Conservation (phyloP, 768 basidiomycete species). For the Auricularia cornea region DNA sequence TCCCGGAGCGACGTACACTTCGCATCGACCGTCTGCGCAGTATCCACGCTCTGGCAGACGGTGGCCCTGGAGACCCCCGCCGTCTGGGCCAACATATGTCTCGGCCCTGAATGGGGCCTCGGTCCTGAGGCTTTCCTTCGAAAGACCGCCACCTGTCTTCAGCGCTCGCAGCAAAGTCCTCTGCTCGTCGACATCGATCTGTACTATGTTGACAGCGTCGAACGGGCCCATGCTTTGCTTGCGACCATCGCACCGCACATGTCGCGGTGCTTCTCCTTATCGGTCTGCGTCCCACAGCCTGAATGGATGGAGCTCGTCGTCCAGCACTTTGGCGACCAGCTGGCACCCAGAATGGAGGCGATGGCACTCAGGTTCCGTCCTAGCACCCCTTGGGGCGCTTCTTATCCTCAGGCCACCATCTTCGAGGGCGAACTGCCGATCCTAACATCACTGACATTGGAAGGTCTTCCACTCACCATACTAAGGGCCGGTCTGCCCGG, state of each 20-base stretch:
- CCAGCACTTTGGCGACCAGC: constrained; percentile 9
- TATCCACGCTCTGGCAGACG: not conserved
- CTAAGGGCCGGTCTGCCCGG: constrained; percentile 19
- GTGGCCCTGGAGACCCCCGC: not conserved
- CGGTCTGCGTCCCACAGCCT: constrained; percentile 21
- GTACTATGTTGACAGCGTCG: constrained; percentile 15
- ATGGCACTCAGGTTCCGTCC: constrained; percentile 21
- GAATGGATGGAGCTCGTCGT: constrained; percentile 19
- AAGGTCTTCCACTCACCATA: constrained; percentile 18
- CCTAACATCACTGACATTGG: not conserved
- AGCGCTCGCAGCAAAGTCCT: constrained; percentile 21
- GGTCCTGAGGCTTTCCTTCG: constrained; percentile 17
- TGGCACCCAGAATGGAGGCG: constrained; percentile 21
- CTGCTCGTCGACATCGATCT: constrained; percentile 22
- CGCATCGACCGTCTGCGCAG: not conserved
- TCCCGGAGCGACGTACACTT: not conserved
- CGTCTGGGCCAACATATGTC: not conserved
- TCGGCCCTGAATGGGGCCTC: not conserved
- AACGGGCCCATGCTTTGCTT: constrained; percentile 18
- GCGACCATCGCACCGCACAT: constrained; percentile 20
- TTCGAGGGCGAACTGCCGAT: not conserved
- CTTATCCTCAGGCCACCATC: not conserved
- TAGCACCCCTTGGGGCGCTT: constrained; percentile 9
- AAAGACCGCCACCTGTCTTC: constrained; percentile 15
- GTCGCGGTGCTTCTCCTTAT: constrained; percentile 22